A percentile compares a stretch with the other conserved stretches of the same genome.
Evolutionary conservation across 345 rosid genomes (phyloP).

Genomic region (Anacardium occidentale): DNA sequence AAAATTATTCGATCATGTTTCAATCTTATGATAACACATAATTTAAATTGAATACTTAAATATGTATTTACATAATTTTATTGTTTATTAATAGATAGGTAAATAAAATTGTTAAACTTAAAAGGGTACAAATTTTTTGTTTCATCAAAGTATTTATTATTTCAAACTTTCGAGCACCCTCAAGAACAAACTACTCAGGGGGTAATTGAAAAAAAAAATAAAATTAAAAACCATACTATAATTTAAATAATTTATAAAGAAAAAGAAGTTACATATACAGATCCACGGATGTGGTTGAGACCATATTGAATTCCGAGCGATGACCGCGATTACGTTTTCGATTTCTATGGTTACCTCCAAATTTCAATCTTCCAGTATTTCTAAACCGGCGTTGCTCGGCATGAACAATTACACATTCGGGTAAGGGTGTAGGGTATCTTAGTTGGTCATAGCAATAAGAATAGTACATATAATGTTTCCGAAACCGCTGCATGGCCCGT

Average conservation of each 20-base stretch:
- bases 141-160: too few species aligned
- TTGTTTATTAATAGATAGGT: too few species aligned
- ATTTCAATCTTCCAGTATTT: constrained; percentile 69
- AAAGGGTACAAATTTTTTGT: too few species aligned
- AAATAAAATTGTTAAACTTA: too few species aligned
- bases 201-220: not conserved
- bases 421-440: constrained; percentile 52
- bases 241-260: not conserved
- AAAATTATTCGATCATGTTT: too few species aligned
- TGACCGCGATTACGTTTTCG: constrained; percentile 32
- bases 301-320: constrained; percentile 11
- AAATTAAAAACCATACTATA: not conserved
- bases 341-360: constrained; percentile 59
- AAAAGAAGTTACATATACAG: not conserved
- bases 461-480: constrained; percentile 79
- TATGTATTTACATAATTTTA: too few species aligned
- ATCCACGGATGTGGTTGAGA: constrained; percentile 9
- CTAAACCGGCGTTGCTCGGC: constrained; percentile 53
- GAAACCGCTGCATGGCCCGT: constrained; percentile 58
- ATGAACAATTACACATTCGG: constrained; percentile 64
- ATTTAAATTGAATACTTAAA: too few species aligned
- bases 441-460: constrained; percentile 76
- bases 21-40: too few species aligned
- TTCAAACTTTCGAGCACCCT: not conserved
- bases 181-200: too few species aligned